These are phyloP conservation scores for Aureobasidium sp. DNA, from an alignment of 2,329 filamentous ascomycete species.

Conservation along the genomic window DNA sequence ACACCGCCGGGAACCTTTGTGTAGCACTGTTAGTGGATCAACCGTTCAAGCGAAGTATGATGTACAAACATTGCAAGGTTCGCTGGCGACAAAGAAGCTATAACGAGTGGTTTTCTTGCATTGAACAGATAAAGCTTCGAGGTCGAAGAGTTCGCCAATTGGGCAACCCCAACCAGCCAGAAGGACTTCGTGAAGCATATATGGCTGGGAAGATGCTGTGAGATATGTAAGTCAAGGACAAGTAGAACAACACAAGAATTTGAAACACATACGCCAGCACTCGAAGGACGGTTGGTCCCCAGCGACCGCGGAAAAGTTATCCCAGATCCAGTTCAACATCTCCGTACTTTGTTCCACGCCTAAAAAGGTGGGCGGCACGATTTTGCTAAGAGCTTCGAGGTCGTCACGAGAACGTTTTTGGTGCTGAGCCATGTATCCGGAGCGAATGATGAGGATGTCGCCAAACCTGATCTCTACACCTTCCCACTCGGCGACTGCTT, in stretches of 20 bases:
- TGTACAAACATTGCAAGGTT: constrained; percentile 37
- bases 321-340: constrained; percentile 35
- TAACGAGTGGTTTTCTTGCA: constrained; percentile 32
- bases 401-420: constrained; percentile 29
- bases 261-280: constrained; percentile 23
- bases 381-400: constrained; percentile 30
- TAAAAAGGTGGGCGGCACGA: constrained; percentile 35
- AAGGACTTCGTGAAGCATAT: constrained; percentile 38
- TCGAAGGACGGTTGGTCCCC: constrained; percentile 31
- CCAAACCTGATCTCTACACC: constrained; percentile 47
- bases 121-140: constrained; percentile 36
- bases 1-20: constrained; percentile 26
- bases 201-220: constrained; percentile 26
- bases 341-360: constrained; percentile 41
- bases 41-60: no score
- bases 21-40: neutral
- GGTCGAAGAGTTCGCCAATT: constrained; percentile 43
- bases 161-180: constrained; percentile 43
- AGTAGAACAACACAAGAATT: neutral
- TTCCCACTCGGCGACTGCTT: constrained; percentile 37
- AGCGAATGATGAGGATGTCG: constrained; percentile 45
- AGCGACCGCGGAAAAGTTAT: constrained; percentile 30
- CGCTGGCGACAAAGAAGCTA: constrained; percentile 41
- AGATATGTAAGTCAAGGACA: neutral
- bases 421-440: constrained; percentile 36